phyloP scores from a whole-genome alignment of 2,329 filamentous ascomycete species.

The Arthrobotrys sphaeroides region DNA sequence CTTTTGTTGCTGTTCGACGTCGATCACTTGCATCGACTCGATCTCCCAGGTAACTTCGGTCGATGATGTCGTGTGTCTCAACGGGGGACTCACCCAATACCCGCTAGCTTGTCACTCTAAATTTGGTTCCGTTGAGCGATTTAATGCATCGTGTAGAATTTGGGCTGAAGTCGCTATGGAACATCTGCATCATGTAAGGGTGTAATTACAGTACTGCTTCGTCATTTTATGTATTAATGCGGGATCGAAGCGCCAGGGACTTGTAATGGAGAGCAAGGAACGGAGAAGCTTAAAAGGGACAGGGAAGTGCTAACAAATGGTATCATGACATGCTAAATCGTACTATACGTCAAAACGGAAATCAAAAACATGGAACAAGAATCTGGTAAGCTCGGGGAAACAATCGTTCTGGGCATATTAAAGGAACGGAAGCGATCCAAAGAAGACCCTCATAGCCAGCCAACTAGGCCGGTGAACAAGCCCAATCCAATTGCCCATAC shows the following conservation, averaged over 20 bases:
- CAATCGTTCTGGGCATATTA: neutral
- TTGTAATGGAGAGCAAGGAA: too few relatives aligned
- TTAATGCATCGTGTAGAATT: neutral
- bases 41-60: constrained; percentile 15
- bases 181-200: neutral
- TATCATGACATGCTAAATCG: constrained; percentile 47
- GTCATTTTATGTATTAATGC: constrained; percentile 20
- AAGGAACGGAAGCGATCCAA: neutral
- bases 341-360: constrained; percentile 15
- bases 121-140: neutral
- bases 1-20: neutral
- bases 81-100: neutral
- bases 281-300: neutral
- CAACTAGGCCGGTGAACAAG: constrained; percentile 29
- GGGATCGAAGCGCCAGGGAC: neutral
- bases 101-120: neutral
- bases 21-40: neutral
- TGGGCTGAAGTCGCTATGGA: neutral
- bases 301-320: constrained; percentile 7
- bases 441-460: constrained; percentile 32
- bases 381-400: neutral
- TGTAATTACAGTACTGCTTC: constrained; percentile 17
- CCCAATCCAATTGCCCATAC: constrained; percentile 45
- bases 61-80: constrained; percentile 19
- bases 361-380: constrained; percentile 13